Evolutionary conservation across 768 basidiomycete genomes (phyloP), one percentile per base, ranked within the genome.

Genomic region (Solioccasus polychromus): DNA sequence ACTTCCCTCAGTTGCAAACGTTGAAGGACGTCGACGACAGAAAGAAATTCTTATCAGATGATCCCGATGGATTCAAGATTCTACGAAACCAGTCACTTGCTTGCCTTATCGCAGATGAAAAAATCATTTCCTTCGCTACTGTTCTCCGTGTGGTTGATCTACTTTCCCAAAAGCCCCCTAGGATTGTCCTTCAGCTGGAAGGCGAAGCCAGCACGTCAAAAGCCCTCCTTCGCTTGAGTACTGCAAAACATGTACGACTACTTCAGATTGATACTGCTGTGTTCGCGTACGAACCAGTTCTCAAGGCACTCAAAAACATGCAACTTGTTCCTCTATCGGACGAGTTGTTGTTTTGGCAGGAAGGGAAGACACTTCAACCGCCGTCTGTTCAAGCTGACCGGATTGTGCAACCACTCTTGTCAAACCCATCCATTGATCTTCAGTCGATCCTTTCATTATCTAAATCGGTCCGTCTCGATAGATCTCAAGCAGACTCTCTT

Each of bases 281-380:
- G 3, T 86, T 85, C 51, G 68, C 84, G 0, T 86, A 75, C 40
- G 76, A 83, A 53, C 82, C 83, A 0, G 68, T 86, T 24, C 70
- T 88, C 17, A 73, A 67, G 30, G 77, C 73, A 2, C 68, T 88
- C n/a, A 74, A 84, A 61, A 59, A 69, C 26, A 74, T 70, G 51
- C 68, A 45, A 9, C 50, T 51, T 2, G 56, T 86, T 10, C 77
- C 82, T 1, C 63, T 86, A 2, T 61, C 72, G 0, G 58, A 67
- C 2, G 83, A 85, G 48, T 51, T 87, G 3, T 50, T 85, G 7
- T 70, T 77, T 23, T 85, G 83, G 83, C 63, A 68, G 1, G 54
- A 68, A 2, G 67, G 56, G 10, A 24, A 46, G 10, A n/a, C n/a
- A 1, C 37, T 56, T 4, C 50, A n/a, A 34, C 12, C 43, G 0